Percentiles rank a stretch among this genome's conserved stretches.
These are phyloP conservation scores for Rheum nobile DNA, from an alignment of 148 eudicot genomes.

Conservation along the genomic window DNA sequence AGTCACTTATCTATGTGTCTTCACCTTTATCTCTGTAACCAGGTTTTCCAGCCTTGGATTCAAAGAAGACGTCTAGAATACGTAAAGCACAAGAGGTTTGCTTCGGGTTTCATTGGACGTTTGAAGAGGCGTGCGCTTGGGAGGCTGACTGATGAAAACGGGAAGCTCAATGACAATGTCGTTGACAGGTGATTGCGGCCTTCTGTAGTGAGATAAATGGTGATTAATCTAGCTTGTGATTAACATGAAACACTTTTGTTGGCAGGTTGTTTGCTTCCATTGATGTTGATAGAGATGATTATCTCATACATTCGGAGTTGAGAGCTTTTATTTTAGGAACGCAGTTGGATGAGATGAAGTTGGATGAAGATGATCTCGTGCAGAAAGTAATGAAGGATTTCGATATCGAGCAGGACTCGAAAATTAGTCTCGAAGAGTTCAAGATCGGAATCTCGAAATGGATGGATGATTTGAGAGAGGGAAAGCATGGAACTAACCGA, in stretches of 20 bases:
- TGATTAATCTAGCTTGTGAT: neutral
- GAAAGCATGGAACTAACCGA: neutral
- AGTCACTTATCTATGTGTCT: neutral
- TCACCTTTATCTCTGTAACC: slow-evolving; percentile 7
- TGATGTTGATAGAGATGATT: slow-evolving; percentile 29
- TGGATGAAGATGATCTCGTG: slow-evolving; percentile 40
- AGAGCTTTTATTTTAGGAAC: slow-evolving; percentile 63
- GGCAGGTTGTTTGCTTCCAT: slow-evolving; percentile 47
- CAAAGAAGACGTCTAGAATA: slow-evolving; percentile 46
- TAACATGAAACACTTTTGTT: slow-evolving; percentile 29
- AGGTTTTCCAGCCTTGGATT: slow-evolving; percentile 84
- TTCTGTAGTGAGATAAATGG: neutral
- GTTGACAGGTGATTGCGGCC: slow-evolving; percentile 26
- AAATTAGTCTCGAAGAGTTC: slow-evolving; percentile 43
- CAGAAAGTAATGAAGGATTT: slow-evolving; percentile 53
- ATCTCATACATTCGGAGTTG: slow-evolving; percentile 49
- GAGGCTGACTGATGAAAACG: slow-evolving; percentile 38
- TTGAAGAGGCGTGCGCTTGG: slow-evolving; percentile 45
- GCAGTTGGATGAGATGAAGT: slow-evolving; percentile 39
- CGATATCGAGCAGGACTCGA: slow-evolving; percentile 38
- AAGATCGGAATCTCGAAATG: slow-evolving; percentile 47
- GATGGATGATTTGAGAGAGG: slow-evolving; percentile 4
- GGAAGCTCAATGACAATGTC: slow-evolving; percentile 29
- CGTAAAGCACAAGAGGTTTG: slow-evolving; percentile 50
- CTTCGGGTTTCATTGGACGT: slow-evolving; percentile 51